Evolutionary conservation across 768 basidiomycete species (phyloP).

Genomic region (Boletus subparvulus): DNA sequence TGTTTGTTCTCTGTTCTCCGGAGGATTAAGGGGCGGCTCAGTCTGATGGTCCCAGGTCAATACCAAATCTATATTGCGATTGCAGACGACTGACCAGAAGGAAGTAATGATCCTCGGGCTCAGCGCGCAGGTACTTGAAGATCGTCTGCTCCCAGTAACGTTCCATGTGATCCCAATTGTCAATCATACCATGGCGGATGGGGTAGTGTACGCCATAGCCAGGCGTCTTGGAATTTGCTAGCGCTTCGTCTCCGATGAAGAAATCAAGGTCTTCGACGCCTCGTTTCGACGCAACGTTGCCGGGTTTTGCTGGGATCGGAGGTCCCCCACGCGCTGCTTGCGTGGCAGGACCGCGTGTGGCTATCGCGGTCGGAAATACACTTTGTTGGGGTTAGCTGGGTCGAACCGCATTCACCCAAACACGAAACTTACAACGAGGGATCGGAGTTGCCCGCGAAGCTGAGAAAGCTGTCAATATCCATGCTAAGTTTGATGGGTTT

Average conservation of each 20-base stretch:
- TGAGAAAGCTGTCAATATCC: constrained; percentile 32
- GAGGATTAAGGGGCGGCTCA: constrained; percentile 97
- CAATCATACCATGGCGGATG: constrained; percentile 95
- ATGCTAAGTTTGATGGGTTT: neutral
- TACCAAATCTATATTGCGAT: neutral
- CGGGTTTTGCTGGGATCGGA: constrained; percentile 78
- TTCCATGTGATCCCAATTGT: constrained; percentile 99
- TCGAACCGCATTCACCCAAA: constrained; percentile 1
- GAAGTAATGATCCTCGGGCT: constrained; percentile 99
- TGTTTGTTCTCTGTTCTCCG: constrained; percentile 98
- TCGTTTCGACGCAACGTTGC: constrained; percentile 92
- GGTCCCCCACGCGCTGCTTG: constrained; percentile 66
- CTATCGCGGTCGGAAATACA: constrained; percentile 98
- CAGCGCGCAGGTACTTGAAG: constrained; percentile 98
- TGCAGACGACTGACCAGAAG: constrained; percentile 66
- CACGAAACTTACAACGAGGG: constrained; percentile 81
- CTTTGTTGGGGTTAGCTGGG: constrained; percentile 37
- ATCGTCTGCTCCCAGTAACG: constrained; percentile 99
- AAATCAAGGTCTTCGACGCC: constrained; percentile 99
- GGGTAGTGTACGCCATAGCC: constrained; percentile 95
- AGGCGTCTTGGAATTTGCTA: constrained; percentile 92
- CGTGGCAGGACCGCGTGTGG: constrained; percentile 70
- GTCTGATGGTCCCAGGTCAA: constrained; percentile 54
- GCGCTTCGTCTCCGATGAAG: constrained; percentile 98
- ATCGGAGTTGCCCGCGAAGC: constrained; percentile 98